Evolutionary conservation across 2,329 filamentous ascomycete genomes (phyloP).

Genomic region (Chaetomium strumarium): DNA sequence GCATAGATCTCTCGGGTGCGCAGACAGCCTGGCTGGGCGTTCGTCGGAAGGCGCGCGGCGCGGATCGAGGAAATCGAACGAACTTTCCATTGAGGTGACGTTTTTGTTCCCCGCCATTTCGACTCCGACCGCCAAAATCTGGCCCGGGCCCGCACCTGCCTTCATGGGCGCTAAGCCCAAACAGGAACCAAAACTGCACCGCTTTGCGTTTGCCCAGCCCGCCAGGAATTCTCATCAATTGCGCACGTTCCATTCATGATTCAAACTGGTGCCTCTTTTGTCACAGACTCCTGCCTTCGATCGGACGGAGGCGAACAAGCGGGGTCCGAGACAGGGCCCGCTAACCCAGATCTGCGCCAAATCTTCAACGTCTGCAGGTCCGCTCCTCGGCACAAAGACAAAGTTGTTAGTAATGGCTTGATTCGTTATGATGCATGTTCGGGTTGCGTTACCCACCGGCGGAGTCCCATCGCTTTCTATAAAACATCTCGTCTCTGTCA

Average conservation of each 20-base stretch:
- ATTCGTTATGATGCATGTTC: too few species aligned
- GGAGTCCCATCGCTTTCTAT: too few species aligned
- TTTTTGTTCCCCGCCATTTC: neutral
- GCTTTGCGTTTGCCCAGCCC: too few species aligned
- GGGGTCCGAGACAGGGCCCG: neutral
- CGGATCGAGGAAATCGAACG: neutral
- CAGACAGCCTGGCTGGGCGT: neutral
- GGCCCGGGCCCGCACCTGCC: too few species aligned
- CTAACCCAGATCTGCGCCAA: constrained; percentile 14
- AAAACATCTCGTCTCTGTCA: too few species aligned
- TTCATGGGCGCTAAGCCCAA: constrained; percentile 10
- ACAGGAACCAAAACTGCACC: constrained; percentile 13
- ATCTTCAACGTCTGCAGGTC: constrained; percentile 5
- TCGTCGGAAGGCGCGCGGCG: neutral
- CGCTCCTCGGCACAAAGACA: too few species aligned
- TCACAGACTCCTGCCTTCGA: too few species aligned
- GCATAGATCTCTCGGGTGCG: constrained; percentile 4
- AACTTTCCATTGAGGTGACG: neutral
- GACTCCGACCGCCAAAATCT: too few species aligned
- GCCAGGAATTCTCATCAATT: too few species aligned
- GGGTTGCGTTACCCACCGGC: too few species aligned
- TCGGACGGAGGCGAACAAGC: neutral
- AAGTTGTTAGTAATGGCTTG: too few species aligned
- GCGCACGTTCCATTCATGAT: neutral
- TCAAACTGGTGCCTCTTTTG: constrained; percentile 4